A percentile compares a stretch with the other conserved stretches of the same genome.
phyloP scores from a whole-genome alignment of 2,329 filamentous ascomycete genomes.

The Ceratocystis cacaofunesta region DNA sequence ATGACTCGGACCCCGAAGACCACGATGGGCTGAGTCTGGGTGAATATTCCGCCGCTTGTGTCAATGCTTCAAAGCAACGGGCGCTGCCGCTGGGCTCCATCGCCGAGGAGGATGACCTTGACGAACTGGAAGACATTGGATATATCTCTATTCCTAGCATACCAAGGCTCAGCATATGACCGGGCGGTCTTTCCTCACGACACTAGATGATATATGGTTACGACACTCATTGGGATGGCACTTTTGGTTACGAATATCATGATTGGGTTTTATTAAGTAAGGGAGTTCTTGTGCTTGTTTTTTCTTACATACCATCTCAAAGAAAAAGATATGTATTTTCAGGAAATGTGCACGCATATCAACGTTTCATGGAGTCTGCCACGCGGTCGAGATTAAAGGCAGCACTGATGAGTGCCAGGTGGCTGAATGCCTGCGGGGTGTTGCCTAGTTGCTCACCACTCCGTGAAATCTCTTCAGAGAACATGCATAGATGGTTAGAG shows the following conservation, averaged over 20 bases:
- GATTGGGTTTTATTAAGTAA: constrained; percentile 4
- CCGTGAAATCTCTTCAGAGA: constrained; percentile 62
- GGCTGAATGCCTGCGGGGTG: constrained; percentile 65
- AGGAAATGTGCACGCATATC: not conserved
- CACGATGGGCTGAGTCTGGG: constrained; percentile 2
- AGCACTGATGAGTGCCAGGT: constrained; percentile 60
- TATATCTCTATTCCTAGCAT: constrained; percentile 12
- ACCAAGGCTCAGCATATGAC: not conserved
- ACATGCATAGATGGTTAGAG: constrained; percentile 63
- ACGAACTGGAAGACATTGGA: constrained; percentile 15
- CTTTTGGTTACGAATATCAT: constrained; percentile 9
- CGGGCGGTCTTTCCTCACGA: not conserved
- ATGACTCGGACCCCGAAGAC: constrained; percentile 6
- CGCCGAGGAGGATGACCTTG: constrained; percentile 6
- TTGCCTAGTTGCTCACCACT: constrained; percentile 67
- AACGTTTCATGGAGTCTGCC: not conserved
- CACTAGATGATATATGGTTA: not conserved
- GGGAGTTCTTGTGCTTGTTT: not conserved
- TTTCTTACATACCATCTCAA: not conserved
- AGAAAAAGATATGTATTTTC: not conserved
- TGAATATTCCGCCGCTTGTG: not conserved
- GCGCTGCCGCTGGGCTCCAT: not conserved
- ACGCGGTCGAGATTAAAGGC: constrained; percentile 59
- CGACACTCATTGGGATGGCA: not conserved
- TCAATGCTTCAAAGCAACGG: not conserved